Conservation (phyloP, 495 filamentous ascomycete species). For the Astrocystis sublimbata region DNA sequence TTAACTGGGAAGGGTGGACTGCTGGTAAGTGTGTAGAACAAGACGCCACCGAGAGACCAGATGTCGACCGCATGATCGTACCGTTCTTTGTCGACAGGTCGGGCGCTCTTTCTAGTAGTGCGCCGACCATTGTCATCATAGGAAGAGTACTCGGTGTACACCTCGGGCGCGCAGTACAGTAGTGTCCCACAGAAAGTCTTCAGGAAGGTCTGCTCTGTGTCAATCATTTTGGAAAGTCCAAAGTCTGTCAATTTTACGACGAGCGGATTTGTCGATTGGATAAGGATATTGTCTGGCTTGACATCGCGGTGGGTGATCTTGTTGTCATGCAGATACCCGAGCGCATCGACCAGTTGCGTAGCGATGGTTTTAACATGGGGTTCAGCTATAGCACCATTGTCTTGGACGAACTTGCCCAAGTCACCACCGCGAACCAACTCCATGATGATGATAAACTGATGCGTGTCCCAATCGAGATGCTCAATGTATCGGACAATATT, state of each 20-base stretch:
- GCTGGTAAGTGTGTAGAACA: constrained; percentile 76
- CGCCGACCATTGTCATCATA: constrained; percentile 52
- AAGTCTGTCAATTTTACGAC: constrained; percentile 93
- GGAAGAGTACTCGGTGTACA: constrained; percentile 80
- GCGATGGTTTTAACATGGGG: constrained; percentile 67
- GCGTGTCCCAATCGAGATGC: constrained; percentile 71
- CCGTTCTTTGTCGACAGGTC: constrained; percentile 46
- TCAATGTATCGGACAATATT: constrained; percentile 92
- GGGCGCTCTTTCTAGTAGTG: constrained; percentile 40
- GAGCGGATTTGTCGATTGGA: constrained; percentile 69
- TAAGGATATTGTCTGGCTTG: constrained; percentile 96
- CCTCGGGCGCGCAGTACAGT: constrained; percentile 93
- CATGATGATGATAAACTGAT: constrained; percentile 91
- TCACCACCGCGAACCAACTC: constrained; percentile 87
- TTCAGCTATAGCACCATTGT: constrained; percentile 64
- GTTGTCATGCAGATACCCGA: constrained; percentile 82
- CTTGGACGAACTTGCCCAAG: constrained; percentile 67
- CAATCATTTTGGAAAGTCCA: constrained; percentile 88
- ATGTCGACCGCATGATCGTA: constrained; percentile 91
- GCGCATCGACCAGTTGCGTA: constrained; percentile 73
- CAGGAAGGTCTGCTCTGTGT: constrained; percentile 84
- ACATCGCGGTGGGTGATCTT: constrained; percentile 95
- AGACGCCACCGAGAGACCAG: constrained; percentile 90
- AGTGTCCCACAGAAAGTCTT: constrained; percentile 96
- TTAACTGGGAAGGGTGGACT: constrained; percentile 76